A percentile compares a stretch with the other conserved stretches of the same genome.
These are phyloP conservation scores for Brassica carinata DNA, from an alignment of 345 rosid genomes.

Conservation along the genomic window DNA sequence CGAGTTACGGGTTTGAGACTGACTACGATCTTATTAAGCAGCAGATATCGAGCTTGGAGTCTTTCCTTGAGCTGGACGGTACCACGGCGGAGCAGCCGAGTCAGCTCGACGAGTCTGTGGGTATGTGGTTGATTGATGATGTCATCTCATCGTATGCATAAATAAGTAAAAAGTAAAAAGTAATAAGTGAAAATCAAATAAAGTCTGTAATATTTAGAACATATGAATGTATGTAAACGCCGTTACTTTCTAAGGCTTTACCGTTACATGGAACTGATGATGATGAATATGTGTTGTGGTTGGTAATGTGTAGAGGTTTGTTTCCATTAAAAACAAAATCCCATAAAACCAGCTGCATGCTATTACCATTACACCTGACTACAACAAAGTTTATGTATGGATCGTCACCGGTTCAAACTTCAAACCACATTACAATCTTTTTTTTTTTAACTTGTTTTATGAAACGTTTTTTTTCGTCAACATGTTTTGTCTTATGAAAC, in stretches of 20 bases:
- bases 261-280: neutral
- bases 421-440: neutral
- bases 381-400: neutral
- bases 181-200: neutral
- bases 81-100: constrained; percentile 34
- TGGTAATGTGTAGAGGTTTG: neutral
- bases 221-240: neutral
- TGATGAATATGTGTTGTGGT: neutral
- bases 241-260: neutral
- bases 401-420: neutral
- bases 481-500: neutral
- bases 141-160: constrained; percentile 38
- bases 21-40: constrained; percentile 50
- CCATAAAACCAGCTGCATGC: no score
- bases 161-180: neutral
- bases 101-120: constrained; percentile 37
- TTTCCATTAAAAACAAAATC: no score
- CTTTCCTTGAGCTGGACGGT: constrained; percentile 60
- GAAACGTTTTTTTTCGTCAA: no score
- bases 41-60: constrained; percentile 61
- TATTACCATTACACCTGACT: neutral
- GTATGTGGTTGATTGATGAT: constrained; percentile 77
- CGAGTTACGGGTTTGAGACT: neutral
- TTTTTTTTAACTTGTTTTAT: neutral
- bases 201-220: neutral